Conservation (phyloP, 768 basidiomycete genomes). For the Tephrocybe sp. region DNA sequence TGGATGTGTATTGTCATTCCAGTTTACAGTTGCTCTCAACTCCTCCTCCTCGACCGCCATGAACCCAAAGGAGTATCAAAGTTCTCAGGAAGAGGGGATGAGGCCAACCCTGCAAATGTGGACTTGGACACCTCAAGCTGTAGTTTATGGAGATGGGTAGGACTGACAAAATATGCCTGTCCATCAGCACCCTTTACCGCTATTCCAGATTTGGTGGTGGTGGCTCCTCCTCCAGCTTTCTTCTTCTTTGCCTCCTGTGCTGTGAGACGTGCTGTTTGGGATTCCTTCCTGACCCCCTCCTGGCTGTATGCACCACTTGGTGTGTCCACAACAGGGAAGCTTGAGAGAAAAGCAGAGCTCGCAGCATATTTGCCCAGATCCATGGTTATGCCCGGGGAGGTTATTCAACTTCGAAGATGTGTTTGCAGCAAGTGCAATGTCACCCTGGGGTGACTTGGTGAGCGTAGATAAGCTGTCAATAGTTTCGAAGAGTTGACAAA, state of each 20-base stretch:
- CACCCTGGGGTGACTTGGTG: background rate
- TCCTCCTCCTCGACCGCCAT: slow-evolving; percentile 11
- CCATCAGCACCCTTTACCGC: slow-evolving; percentile 1
- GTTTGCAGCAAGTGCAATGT: background rate
- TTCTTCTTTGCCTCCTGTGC: background rate
- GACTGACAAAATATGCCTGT: slow-evolving; percentile 2
- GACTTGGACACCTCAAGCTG: background rate
- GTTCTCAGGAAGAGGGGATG: background rate
- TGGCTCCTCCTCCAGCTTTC: background rate
- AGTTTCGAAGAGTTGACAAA: background rate
- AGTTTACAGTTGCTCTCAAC: slow-evolving; percentile 6
- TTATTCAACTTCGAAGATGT: background rate
- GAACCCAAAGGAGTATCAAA: slow-evolving; percentile 12
- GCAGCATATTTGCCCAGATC: slow-evolving; percentile 5
- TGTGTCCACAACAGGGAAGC: slow-evolving; percentile 8
- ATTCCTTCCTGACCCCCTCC: slow-evolving; percentile 27
- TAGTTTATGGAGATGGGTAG: background rate
- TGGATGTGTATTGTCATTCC: slow-evolving; percentile 2
- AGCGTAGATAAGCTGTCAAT: background rate
- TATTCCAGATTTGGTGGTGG: background rate
- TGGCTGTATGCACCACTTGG: slow-evolving; percentile 18
- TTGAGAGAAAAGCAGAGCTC: slow-evolving; percentile 8
- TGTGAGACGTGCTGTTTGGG: slow-evolving; percentile 15
- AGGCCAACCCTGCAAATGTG: slow-evolving; percentile 7
- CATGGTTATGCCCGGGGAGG: background rate